Evolutionary conservation across 805 yeast species (phyloP), one percentile per base, ranked within the genome.

Genomic region (Candida michaelii): DNA sequence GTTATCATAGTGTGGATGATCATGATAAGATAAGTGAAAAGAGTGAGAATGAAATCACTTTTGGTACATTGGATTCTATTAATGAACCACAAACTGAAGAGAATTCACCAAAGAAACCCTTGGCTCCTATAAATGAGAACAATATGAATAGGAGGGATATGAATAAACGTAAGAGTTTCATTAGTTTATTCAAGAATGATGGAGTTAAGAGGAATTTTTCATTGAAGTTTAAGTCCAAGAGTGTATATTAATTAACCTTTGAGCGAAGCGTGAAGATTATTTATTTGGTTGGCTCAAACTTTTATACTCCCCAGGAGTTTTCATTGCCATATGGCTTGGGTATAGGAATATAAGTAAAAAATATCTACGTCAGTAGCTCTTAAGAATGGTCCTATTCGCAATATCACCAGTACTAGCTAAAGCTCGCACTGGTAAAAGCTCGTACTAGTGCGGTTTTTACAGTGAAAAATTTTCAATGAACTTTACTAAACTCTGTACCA

Each of bases 191-290:
- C 40, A 52, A 46, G 31, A 42, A 38, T 16, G 53, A 50, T 17
- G 36, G 43, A 21, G 44, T 48, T 18, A 53, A 48, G 34, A 36
- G 54, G 18, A 50, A 42, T 36, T 48, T 53, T 30, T 45, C 56
- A 8, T 38, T 55, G 29, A 54, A 51, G 30, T 31, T 51, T 15
- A 54, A 49, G 35, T 47, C 55, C n/a, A 54, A 44, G 36, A 44
- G 48, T 37, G 50, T 46, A 31, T 46, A 49, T 36, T 48, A 44
- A 29, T 21, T 16, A n/a, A 21, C 23, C 23, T 5, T 21, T 6
- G 8, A 21, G 23, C 5, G 8, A 8, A 6, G 8, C 23, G 8
- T 5, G 23, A 21, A 21, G n/a, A n/a, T n/a, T n/a, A n/a, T n/a
- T n/a, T n/a, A n/a, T n/a, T n/a, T n/a, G n/a, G n/a, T n/a, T n/a